These are phyloP conservation scores for Tulasnella sp. DNA, from an alignment of 768 basidiomycete species.

Conservation along the genomic window DNA sequence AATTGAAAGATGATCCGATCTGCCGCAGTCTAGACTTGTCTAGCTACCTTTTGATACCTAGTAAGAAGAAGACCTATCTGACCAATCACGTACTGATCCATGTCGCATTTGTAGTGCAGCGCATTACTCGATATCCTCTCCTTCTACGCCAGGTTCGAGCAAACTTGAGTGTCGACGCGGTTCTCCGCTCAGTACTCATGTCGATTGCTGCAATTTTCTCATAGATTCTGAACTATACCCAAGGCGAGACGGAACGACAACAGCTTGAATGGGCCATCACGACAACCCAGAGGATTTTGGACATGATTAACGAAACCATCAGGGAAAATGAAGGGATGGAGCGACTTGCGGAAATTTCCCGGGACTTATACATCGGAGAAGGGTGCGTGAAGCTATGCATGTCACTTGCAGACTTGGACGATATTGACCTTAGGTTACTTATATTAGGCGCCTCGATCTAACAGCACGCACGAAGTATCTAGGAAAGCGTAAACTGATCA, in stretches of 20 bases:
- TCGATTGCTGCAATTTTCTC: neutral
- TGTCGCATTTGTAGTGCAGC: slow-evolving; percentile 20
- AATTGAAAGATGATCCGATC: slow-evolving; percentile 61
- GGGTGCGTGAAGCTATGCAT: slow-evolving; percentile 38
- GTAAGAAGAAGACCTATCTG: slow-evolving; percentile 33
- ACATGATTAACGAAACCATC: slow-evolving; percentile 79
- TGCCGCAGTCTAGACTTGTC: slow-evolving; percentile 79
- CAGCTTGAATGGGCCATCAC: slow-evolving; percentile 44
- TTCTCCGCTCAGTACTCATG: neutral
- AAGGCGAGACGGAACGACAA: slow-evolving; percentile 47
- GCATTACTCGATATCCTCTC: slow-evolving; percentile 88
- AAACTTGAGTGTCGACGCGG: neutral
- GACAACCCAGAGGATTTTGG: slow-evolving; percentile 61
- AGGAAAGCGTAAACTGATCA: slow-evolving; percentile 67
- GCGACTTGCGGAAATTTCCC: slow-evolving; percentile 60
- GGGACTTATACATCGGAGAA: slow-evolving; percentile 78
- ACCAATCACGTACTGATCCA: neutral
- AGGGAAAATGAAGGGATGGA: slow-evolving; percentile 72
- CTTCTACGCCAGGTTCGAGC: slow-evolving; percentile 58
- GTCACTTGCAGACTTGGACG: neutral
- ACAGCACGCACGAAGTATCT: slow-evolving; percentile 79
- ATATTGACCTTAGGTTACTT: neutral
- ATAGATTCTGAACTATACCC: slow-evolving; percentile 72
- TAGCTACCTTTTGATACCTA: slow-evolving; percentile 84
- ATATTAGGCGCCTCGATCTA: slow-evolving; percentile 72